Conservation (phyloP, 495 filamentous ascomycete species). For the Penicillium macrosclerotiorum region DNA sequence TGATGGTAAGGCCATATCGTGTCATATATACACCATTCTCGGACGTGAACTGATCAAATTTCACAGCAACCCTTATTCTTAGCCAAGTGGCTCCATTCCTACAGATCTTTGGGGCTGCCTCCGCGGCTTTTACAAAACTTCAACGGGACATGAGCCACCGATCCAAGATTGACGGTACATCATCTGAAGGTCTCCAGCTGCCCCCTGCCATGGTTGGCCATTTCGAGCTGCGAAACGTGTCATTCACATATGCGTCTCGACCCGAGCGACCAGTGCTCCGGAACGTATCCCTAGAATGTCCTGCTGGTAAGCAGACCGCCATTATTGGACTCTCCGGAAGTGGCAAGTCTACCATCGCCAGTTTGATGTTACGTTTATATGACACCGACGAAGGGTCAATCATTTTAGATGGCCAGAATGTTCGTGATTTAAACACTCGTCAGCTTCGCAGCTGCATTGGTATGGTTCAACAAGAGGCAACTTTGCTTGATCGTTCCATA, state of each 20-base stretch:
- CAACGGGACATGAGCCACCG: slow-evolving; percentile 47
- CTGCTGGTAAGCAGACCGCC: slow-evolving; percentile 56
- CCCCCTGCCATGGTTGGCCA: slow-evolving; percentile 31
- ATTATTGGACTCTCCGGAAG: slow-evolving; percentile 66
- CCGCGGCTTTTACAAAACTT: slow-evolving; percentile 50
- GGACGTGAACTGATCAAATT: slow-evolving; percentile 5
- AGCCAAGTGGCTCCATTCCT: slow-evolving; percentile 61
- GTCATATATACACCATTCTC: too few species aligned
- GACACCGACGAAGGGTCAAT: slow-evolving; percentile 41
- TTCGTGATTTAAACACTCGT: slow-evolving; percentile 53
- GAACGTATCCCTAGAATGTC: slow-evolving; percentile 18
- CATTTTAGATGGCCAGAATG: slow-evolving; percentile 49
- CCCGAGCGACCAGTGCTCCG: slow-evolving; percentile 41
- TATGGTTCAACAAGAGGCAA: slow-evolving; percentile 65
- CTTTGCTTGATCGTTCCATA: slow-evolving; percentile 60
- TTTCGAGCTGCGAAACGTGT: slow-evolving; percentile 51
- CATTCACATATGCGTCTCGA: slow-evolving; percentile 60
- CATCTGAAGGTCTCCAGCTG: slow-evolving; percentile 24
- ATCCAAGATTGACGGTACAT: slow-evolving; percentile 47
- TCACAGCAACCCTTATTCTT: slow-evolving; percentile 55
- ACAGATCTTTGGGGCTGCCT: slow-evolving; percentile 55
- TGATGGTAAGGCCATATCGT: slow-evolving; percentile 40
- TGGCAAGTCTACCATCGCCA: slow-evolving; percentile 65
- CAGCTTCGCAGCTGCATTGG: slow-evolving; percentile 54
- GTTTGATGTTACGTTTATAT: slow-evolving; percentile 51